A percentile compares a stretch with the other conserved stretches of the same genome.
These are phyloP conservation scores for Phalaenopsis aphrodite DNA, from an alignment of 106 monocot species.

Conservation along the genomic window DNA sequence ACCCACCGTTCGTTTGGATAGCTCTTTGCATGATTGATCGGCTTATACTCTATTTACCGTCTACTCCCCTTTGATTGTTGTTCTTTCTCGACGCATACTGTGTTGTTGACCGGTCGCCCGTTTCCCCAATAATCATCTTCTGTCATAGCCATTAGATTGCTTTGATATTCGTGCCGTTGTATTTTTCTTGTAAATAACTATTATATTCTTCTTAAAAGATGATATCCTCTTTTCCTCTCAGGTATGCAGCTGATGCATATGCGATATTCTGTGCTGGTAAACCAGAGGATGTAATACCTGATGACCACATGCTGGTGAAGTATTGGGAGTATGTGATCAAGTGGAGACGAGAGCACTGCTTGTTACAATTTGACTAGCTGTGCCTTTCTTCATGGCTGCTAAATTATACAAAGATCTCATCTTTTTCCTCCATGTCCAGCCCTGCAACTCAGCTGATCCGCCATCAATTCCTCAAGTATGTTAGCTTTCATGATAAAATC, in stretches of 20 bases:
- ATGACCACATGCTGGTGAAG: conserved; percentile 42
- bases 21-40: no score
- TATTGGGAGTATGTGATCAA: conserved; percentile 36
- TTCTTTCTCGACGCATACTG: no score
- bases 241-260: conserved; percentile 73
- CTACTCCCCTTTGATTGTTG: no score
- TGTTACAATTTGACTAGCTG: neutral
- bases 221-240: neutral
- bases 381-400: neutral
- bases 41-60: no score
- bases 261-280: conserved; percentile 55
- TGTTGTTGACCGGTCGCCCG: no score
- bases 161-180: no score
- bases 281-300: conserved; percentile 31
- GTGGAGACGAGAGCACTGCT: neutral
- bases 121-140: no score
- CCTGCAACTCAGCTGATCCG: neutral
- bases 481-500: neutral
- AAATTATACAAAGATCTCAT: neutral
- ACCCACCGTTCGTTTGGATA: no score
- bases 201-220: no score
- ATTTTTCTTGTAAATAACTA: no score
- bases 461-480: neutral
- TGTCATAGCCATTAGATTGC: no score
- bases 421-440: neutral